Evolutionary conservation across 441 rosid genomes (phyloP).

Genomic region (Monsonia emarginata): DNA sequence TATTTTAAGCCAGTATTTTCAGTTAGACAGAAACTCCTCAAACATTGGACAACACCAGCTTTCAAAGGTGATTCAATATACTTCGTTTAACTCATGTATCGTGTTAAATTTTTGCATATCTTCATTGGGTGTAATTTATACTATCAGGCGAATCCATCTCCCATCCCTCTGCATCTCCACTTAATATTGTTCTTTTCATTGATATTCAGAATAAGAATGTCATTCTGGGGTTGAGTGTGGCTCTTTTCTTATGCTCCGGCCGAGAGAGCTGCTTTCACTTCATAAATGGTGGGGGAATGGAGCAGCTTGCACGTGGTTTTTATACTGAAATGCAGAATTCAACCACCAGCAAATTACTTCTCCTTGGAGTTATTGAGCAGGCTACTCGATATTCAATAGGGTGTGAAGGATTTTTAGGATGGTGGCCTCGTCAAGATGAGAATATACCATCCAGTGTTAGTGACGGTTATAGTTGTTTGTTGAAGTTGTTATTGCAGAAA

Average conservation of each 20-base stretch:
- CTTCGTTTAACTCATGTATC: background rate
- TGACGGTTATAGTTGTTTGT: slow-evolving; percentile 64
- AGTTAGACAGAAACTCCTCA: slow-evolving; percentile 34
- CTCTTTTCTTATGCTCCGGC: slow-evolving; percentile 73
- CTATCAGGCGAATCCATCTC: background rate
- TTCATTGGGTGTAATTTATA: slow-evolving; percentile 1
- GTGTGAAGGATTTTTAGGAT: slow-evolving; percentile 84
- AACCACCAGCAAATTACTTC: slow-evolving; percentile 40
- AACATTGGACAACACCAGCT: slow-evolving; percentile 37
- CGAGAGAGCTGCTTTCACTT: slow-evolving; percentile 90
- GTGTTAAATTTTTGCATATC: background rate
- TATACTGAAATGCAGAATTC: slow-evolving; percentile 42
- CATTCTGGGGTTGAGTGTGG: slow-evolving; percentile 61
- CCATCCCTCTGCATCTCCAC: background rate
- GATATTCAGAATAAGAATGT: slow-evolving; percentile 51
- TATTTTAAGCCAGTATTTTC: slow-evolving; percentile 35
- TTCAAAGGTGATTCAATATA: slow-evolving; percentile 42
- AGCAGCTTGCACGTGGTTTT: slow-evolving; percentile 47
- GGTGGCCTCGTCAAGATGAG: slow-evolving; percentile 97
- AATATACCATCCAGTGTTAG: slow-evolving; percentile 59
- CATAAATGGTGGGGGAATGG: slow-evolving; percentile 75
- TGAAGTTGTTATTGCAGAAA: slow-evolving; percentile 68
- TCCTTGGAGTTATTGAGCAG: slow-evolving; percentile 82
- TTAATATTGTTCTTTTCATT: slow-evolving; percentile 11
- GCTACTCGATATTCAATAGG: slow-evolving; percentile 84